A percentile compares a stretch with the other conserved stretches of the same genome.
Conservation (phyloP, 495 filamentous ascomycete species). For the Recurvomyces mirabilis region DNA sequence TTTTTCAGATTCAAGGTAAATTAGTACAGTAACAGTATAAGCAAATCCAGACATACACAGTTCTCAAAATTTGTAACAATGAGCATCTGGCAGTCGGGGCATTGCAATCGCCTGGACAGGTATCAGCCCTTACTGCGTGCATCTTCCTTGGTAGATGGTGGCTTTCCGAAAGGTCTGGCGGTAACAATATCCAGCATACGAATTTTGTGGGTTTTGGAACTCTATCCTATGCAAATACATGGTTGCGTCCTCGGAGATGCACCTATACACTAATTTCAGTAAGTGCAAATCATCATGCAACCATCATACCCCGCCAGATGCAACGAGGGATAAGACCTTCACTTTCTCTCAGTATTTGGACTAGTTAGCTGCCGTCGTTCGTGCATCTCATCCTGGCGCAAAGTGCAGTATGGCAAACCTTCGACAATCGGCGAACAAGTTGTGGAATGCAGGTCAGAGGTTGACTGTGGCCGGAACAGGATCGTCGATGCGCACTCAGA, state of each 20-base stretch:
- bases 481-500: constrained; percentile 1
- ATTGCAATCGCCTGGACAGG: background rate
- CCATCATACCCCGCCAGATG: background rate
- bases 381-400: background rate
- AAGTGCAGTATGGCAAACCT: constrained; percentile 2
- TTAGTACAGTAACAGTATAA: too few relatives aligned
- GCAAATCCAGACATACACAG: too few relatives aligned
- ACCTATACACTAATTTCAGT: background rate
- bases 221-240: background rate
- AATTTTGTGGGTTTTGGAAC: background rate
- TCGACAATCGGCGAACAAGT: constrained; percentile 1
- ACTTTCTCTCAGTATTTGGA: background rate
- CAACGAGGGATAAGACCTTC: background rate
- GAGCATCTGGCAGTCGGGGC: constrained; percentile 1
- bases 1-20: too few relatives aligned
- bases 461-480: background rate
- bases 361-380: background rate
- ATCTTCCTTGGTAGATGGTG: background rate
- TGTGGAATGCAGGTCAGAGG: background rate
- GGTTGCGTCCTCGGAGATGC: constrained; percentile 1
- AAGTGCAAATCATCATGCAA: constrained; percentile 1
- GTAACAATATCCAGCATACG: background rate
- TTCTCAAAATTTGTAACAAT: background rate
- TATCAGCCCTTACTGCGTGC: constrained; percentile 1
- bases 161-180: constrained; percentile 1